A percentile compares a stretch with the other conserved stretches of the same genome.
phyloP scores from a whole-genome alignment of 192 early-diverging fungal species.

The Coemansia sp. region DNA sequence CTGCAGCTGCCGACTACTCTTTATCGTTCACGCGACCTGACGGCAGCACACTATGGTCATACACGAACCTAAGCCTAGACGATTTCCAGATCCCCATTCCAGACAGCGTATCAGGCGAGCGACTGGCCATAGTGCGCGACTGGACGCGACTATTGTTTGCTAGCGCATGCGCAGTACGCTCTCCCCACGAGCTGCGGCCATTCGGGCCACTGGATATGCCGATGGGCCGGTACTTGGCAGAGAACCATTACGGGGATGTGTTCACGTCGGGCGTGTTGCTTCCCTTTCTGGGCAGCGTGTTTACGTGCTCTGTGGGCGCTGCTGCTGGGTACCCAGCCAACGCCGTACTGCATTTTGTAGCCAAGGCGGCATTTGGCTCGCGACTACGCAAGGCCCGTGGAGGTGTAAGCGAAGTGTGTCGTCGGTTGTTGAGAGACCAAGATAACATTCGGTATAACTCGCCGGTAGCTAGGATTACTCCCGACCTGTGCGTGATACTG shows the following conservation, averaged over 20 bases:
- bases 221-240: constrained; percentile 35
- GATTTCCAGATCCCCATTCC: constrained; percentile 36
- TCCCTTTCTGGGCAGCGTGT: constrained; percentile 48
- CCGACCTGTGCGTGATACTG: constrained; percentile 1
- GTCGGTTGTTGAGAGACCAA: constrained; percentile 17
- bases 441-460: constrained; percentile 10
- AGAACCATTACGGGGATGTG: constrained; percentile 13
- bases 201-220: constrained; percentile 18
- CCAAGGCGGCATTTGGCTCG: constrained; percentile 36
- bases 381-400: constrained; percentile 39
- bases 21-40: constrained; percentile 31
- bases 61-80: constrained; percentile 36
- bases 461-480: constrained; percentile 8
- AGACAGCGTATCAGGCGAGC: constrained; percentile 14
- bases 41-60: constrained; percentile 37
- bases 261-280: constrained; percentile 36
- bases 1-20: constrained; percentile 50
- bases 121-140: constrained; percentile 28
- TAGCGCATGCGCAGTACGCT: constrained; percentile 17
- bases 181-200: constrained; percentile 7
- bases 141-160: constrained; percentile 41
- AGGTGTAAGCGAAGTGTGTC: constrained; percentile 46
- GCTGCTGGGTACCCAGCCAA: constrained; percentile 44
- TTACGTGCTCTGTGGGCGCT: constrained; percentile 44
- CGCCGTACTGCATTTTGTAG: constrained; percentile 39